Percentiles rank a stretch among this genome's conserved stretches.
These are phyloP conservation scores for Gaultheria prostrata DNA, from an alignment of 148 eudicot genomes.

Conservation along the genomic window DNA sequence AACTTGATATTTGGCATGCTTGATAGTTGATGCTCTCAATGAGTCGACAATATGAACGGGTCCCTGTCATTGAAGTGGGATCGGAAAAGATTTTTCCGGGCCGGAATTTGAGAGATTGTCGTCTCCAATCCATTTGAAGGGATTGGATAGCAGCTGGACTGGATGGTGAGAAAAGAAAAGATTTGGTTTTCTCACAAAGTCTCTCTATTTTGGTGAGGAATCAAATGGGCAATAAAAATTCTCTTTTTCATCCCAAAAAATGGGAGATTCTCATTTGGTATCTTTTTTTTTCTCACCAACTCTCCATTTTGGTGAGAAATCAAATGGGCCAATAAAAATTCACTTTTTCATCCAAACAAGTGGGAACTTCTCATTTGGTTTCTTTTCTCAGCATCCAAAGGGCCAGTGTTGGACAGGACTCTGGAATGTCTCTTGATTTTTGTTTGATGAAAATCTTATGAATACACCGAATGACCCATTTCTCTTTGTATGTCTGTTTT, in stretches of 20 bases:
- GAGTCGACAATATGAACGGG: too few relatives aligned
- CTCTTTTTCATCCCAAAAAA: too few relatives aligned
- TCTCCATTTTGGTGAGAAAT: not conserved
- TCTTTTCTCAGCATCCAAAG: not conserved
- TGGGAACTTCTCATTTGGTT: not conserved
- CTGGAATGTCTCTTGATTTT: not conserved
- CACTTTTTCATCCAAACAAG: not conserved
- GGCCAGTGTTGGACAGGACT: not conserved
- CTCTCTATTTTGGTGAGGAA: not conserved
- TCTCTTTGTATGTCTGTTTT: slow-evolving; percentile 9
- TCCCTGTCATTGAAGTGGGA: too few relatives aligned
- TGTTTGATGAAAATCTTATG: not conserved
- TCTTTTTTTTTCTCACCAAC: not conserved
- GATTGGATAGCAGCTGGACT: too few relatives aligned
- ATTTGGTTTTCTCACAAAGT: not conserved
- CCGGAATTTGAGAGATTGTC: too few relatives aligned
- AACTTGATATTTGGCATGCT: too few relatives aligned
- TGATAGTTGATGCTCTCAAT: too few relatives aligned
- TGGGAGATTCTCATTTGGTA: too few relatives aligned
- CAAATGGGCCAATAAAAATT: not conserved
- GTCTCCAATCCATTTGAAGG: too few relatives aligned
- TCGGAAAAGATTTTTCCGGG: too few relatives aligned
- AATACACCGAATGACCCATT: not conserved
- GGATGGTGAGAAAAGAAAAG: not conserved
- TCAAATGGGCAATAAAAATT: too few relatives aligned